Conservation (phyloP, 208 protist species). For the Leishmania major region DNA sequence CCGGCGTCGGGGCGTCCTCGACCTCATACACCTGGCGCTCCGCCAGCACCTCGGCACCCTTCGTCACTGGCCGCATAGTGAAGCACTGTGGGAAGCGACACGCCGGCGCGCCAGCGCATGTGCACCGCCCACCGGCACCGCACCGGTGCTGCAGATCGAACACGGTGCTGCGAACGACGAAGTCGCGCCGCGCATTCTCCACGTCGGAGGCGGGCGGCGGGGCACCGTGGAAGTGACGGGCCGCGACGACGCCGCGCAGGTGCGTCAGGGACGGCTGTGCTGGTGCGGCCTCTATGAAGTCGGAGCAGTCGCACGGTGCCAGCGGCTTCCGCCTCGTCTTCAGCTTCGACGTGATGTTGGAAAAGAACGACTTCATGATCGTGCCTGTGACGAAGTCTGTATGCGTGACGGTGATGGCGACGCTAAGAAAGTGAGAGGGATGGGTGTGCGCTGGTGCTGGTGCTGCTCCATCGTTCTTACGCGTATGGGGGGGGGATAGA, state of each 20-base stretch:
- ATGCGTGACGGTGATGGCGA: background rate
- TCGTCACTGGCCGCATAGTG: slow-evolving; percentile 71
- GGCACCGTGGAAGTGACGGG: slow-evolving; percentile 33
- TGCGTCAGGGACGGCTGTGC: slow-evolving; percentile 40
- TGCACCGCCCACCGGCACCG: slow-evolving; percentile 75
- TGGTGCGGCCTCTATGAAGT: slow-evolving; percentile 54
- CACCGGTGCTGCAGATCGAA: slow-evolving; percentile 83
- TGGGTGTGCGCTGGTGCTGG: background rate
- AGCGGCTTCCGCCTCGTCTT: slow-evolving; percentile 52
- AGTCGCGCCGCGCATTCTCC: slow-evolving; percentile 34
- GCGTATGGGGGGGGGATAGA: background rate
- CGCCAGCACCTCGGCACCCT: slow-evolving; percentile 72
- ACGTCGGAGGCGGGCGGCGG: slow-evolving; percentile 24
- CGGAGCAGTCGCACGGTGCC: slow-evolving; percentile 64
- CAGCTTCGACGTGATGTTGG: slow-evolving; percentile 41
- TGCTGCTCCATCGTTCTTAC: background rate
- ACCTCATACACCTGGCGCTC: slow-evolving; percentile 67
- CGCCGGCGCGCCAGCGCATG: slow-evolving; percentile 33
- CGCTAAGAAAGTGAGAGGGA: background rate
- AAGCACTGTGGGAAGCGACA: slow-evolving; percentile 85
- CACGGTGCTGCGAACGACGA: slow-evolving; percentile 47
- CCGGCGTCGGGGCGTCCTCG: slow-evolving; percentile 49
- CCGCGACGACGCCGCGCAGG: slow-evolving; percentile 47
- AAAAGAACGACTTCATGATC: slow-evolving; percentile 70
- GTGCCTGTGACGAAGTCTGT: background rate